A percentile compares a stretch with the other conserved stretches of the same genome.
These are phyloP conservation scores for Kodamaea plutei DNA, from an alignment of 1,139 yeast species.

Conservation along the genomic window DNA sequence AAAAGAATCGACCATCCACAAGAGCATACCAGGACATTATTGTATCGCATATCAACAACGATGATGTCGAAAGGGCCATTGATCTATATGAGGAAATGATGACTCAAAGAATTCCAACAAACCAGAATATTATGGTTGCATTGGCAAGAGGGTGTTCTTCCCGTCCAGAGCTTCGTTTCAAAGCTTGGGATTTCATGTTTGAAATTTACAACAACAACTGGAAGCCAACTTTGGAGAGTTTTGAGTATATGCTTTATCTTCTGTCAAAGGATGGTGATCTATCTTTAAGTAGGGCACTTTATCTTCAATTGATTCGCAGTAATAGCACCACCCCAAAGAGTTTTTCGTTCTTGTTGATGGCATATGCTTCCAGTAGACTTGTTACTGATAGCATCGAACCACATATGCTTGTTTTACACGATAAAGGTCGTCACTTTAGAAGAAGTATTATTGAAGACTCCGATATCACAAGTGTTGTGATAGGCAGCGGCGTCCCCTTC, in stretches of 20 bases:
- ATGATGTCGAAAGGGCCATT: constrained; percentile 66
- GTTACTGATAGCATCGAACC: constrained; percentile 15
- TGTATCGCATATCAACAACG: constrained; percentile 56
- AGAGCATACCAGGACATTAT: constrained; percentile 69
- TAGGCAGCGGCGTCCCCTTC: constrained; percentile 53
- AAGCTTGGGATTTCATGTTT: constrained; percentile 78
- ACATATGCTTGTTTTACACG: constrained; percentile 41
- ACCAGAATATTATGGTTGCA: constrained; percentile 52
- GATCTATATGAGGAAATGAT: constrained; percentile 75
- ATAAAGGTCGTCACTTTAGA: constrained; percentile 46
- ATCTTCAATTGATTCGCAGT: constrained; percentile 48
- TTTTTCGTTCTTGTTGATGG: constrained; percentile 51
- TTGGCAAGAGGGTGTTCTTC: constrained; percentile 74
- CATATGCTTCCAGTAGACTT: constrained; percentile 45
- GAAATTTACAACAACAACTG: constrained; percentile 55
- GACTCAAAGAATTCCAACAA: constrained; percentile 21
- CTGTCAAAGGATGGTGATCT: constrained; percentile 80
- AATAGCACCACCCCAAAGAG: constrained; percentile 37
- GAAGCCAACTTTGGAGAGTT: constrained; percentile 48
- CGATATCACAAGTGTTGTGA: constrained; percentile 20
- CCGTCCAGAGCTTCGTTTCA: constrained; percentile 40
- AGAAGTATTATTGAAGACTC: constrained; percentile 36
- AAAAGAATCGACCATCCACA: constrained; percentile 60
- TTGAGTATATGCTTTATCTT: constrained; percentile 67
- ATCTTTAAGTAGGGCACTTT: constrained; percentile 67